These are phyloP conservation scores for Suillus brevipes DNA, from an alignment of 768 basidiomycete genomes.

Conservation along the genomic window DNA sequence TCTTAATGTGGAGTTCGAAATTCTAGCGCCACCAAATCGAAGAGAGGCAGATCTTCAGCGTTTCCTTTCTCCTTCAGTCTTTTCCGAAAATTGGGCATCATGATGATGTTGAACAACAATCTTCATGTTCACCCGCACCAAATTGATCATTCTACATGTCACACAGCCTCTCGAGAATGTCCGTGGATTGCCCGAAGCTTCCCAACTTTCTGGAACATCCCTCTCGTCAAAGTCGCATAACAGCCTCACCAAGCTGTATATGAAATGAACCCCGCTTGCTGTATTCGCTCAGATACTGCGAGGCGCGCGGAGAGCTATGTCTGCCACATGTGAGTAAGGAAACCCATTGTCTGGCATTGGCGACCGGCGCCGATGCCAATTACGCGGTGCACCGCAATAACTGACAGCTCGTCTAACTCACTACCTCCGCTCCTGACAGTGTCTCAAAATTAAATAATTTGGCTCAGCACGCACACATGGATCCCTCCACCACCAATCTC, in stretches of 20 bases:
- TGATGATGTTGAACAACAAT: slow-evolving; percentile 28
- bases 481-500: slow-evolving; percentile 50
- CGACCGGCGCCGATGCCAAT: slow-evolving; percentile 29
- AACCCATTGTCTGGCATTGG: slow-evolving; percentile 20
- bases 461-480: slow-evolving; percentile 50
- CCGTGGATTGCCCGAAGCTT: slow-evolving; percentile 31
- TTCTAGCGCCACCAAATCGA: not conserved
- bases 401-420: slow-evolving; percentile 25
- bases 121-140: not conserved
- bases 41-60: not conserved
- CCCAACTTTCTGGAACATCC: slow-evolving; percentile 54
- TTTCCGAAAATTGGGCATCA: slow-evolving; percentile 22
- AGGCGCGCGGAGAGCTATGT: slow-evolving; percentile 45
- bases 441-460: slow-evolving; percentile 33
- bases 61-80: slow-evolving; percentile 16
- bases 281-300: slow-evolving; percentile 48
- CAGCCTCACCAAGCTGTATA: slow-evolving; percentile 50
- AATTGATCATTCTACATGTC: slow-evolving; percentile 27
- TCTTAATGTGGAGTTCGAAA: not conserved
- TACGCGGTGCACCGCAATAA: slow-evolving; percentile 42
- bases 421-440: slow-evolving; percentile 47
- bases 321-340: slow-evolving; percentile 52
- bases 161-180: not conserved
- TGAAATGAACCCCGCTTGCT: slow-evolving; percentile 55
- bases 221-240: slow-evolving; percentile 41